A percentile compares a stretch with the other conserved stretches of the same genome.
These are phyloP conservation scores for Gardenia jasminoides DNA, from an alignment of 257 asterid genomes.

Conservation along the genomic window DNA sequence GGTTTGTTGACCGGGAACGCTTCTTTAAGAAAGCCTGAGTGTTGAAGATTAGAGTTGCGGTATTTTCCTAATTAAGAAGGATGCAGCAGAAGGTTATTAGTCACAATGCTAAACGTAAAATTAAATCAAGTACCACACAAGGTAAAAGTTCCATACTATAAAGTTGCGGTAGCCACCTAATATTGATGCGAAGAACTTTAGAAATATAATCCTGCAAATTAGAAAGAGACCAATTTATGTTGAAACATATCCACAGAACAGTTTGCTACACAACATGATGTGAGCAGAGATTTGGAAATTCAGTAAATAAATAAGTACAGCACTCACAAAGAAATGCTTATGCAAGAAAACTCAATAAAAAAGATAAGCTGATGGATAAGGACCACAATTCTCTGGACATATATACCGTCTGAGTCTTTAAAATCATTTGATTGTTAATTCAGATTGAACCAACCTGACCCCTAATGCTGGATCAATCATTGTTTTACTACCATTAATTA, in stretches of 20 bases:
- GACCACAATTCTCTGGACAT: neutral
- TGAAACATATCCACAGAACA: constrained; percentile 1
- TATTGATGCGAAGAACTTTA: constrained; percentile 85
- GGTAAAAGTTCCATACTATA: constrained; percentile 61
- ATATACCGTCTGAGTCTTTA: too few species aligned
- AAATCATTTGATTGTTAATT: neutral
- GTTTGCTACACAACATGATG: neutral
- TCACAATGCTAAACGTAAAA: constrained; percentile 21
- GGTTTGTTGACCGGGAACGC: constrained; percentile 89
- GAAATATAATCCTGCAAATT: constrained; percentile 78
- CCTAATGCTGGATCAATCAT: neutral
- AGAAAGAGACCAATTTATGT: constrained; percentile 19
- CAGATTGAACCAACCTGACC: neutral
- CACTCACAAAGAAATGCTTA: neutral
- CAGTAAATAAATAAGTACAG: neutral
- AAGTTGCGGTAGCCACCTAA: constrained; percentile 77
- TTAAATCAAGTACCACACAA: constrained; percentile 19
- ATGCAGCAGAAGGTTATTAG: constrained; percentile 25
- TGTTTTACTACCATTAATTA: neutral
- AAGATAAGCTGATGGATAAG: neutral
- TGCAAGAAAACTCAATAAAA: neutral
- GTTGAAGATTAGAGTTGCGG: constrained; percentile 82
- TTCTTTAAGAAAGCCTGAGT: constrained; percentile 87
- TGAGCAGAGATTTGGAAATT: neutral
- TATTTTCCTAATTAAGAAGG: constrained; percentile 61